Evolutionary conservation across 73 alveolate genomes (phyloP).

Genomic region (Stentor coeruleus): DNA sequence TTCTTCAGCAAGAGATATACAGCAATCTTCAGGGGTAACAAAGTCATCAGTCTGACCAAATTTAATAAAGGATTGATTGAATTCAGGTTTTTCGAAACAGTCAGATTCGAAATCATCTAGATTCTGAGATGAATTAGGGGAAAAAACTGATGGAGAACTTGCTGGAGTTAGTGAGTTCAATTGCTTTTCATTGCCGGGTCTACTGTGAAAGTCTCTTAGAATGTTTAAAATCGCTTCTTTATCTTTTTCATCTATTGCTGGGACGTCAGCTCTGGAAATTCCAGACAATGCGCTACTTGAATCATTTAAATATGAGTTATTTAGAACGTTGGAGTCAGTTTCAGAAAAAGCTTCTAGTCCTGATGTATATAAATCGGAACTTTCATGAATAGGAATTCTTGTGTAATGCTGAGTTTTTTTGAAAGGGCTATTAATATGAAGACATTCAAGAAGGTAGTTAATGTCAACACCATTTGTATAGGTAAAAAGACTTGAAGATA

Average conservation of each 20-base stretch:
- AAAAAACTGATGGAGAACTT: background rate
- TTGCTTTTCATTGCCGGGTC: background rate
- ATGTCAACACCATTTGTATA: background rate
- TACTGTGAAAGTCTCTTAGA: background rate
- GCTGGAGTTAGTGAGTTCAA: constrained; percentile 4
- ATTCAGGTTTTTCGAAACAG: background rate
- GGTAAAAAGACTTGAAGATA: background rate
- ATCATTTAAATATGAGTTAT: background rate
- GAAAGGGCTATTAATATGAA: background rate
- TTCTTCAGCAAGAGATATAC: background rate
- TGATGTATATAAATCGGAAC: background rate
- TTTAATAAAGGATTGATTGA: no score
- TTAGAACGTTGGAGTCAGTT: no score
- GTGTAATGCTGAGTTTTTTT: background rate
- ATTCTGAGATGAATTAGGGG: no score
- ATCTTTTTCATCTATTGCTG: background rate
- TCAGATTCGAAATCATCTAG: no score
- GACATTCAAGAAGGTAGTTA: background rate
- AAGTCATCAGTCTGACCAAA: background rate
- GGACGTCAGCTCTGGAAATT: background rate
- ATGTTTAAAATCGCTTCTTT: background rate
- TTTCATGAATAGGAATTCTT: background rate
- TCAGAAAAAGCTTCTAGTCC: background rate
- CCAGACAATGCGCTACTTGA: background rate
- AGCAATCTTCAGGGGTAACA: no score